A percentile compares a stretch with the other conserved stretches of the same genome.
These are phyloP conservation scores for Loxodes magnus DNA, from an alignment of 73 alveolate species.

Conservation along the genomic window DNA sequence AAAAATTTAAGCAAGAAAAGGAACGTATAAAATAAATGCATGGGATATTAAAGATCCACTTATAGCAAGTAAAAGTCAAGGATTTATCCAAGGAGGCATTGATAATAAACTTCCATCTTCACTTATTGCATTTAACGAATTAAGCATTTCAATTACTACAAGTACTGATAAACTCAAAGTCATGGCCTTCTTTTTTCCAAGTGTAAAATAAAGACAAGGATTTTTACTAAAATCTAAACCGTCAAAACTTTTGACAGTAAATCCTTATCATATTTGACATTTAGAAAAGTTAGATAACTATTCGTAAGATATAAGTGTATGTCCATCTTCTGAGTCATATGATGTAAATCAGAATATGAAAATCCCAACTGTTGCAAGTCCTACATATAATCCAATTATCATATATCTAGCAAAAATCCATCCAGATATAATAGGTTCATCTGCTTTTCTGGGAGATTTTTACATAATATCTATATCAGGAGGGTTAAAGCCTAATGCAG, in stretches of 20 bases:
- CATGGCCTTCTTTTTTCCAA: conserved; percentile 88
- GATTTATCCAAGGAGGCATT: conserved; percentile 44
- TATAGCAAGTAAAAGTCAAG: conserved; percentile 34
- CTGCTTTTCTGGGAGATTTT: conserved; percentile 82
- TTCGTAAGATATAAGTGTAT: conserved; percentile 36
- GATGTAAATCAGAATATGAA: conserved; percentile 51
- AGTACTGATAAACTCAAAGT: conserved; percentile 81
- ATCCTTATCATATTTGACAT: conserved; percentile 14
- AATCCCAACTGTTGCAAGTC: conserved; percentile 76
- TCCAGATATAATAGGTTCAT: conserved; percentile 52
- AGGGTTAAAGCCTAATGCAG: conserved; percentile 98
- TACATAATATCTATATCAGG: conserved; percentile 95
- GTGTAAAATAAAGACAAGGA: conserved; percentile 90
- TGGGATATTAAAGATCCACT: conserved; percentile 55
- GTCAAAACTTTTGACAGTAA: not conserved
- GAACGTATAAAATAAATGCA: conserved; percentile 77
- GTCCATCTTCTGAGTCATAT: conserved; percentile 70
- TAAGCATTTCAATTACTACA: conserved; percentile 91
- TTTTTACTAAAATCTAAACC: conserved; percentile 21
- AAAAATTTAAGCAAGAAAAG: conserved; percentile 56
- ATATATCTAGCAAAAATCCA: conserved; percentile 48
- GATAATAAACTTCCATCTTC: conserved; percentile 56
- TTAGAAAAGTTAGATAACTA: conserved; percentile 46
- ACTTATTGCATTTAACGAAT: conserved; percentile 90
- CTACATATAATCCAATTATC: conserved; percentile 82